Percentiles rank a stretch among this genome's conserved stretches.
These are phyloP conservation scores for Rhizopus sp. DNA, from an alignment of 371 early-diverging fungal species.

Conservation along the genomic window DNA sequence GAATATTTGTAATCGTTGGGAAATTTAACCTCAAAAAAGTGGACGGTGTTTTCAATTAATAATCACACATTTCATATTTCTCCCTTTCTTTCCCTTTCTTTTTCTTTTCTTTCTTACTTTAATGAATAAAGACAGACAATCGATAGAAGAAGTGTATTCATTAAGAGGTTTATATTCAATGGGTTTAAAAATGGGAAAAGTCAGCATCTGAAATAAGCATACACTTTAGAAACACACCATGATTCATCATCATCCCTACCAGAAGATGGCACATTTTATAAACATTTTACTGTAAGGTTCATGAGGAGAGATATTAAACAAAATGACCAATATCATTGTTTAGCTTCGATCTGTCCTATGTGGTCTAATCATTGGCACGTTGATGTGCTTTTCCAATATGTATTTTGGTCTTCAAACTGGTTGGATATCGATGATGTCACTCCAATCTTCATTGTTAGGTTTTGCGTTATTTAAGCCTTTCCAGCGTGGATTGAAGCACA, in stretches of 20 bases:
- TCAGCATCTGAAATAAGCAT: not conserved
- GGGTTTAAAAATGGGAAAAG: not conserved
- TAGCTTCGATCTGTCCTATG: slow-evolving; percentile 63
- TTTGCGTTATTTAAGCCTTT: slow-evolving; percentile 74
- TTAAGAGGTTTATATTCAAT: slow-evolving; percentile 2
- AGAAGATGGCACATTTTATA: slow-evolving; percentile 3
- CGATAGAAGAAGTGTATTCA: slow-evolving; percentile 2
- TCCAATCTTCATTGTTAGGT: slow-evolving; percentile 80
- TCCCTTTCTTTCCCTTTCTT: too few species aligned
- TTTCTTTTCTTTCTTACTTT: too few species aligned
- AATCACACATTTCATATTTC: too few species aligned
- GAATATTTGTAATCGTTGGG: not conserved
- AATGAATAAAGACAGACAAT: slow-evolving; percentile 1
- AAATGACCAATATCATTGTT: not conserved
- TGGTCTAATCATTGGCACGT: slow-evolving; percentile 68
- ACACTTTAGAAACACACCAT: not conserved
- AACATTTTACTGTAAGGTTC: slow-evolving; percentile 27
- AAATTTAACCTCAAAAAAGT: too few species aligned
- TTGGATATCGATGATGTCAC: slow-evolving; percentile 88
- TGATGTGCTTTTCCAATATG: slow-evolving; percentile 84
- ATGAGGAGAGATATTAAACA: not conserved
- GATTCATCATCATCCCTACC: not conserved
- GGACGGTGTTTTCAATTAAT: too few species aligned
- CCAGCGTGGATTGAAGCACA: slow-evolving; percentile 45
- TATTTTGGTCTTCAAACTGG: slow-evolving; percentile 87